A percentile compares a stretch with the other conserved stretches of the same genome.
phyloP scores from a whole-genome alignment of 306 rosid species.

The Gillenia trifoliata region DNA sequence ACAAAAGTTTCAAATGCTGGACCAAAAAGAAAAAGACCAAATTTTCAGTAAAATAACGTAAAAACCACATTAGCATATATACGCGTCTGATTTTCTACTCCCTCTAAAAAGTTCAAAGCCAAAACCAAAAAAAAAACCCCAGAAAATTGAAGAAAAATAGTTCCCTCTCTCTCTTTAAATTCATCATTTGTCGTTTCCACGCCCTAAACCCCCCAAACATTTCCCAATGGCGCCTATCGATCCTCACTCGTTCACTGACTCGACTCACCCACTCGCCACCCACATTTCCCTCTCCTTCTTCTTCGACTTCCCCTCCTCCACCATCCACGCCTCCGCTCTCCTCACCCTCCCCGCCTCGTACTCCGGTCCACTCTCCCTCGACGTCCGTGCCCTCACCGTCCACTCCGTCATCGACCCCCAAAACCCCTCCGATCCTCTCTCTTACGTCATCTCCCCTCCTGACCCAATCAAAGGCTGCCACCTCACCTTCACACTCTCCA shows the following conservation, averaged over 20 bases:
- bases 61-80: too few species aligned
- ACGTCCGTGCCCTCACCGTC: constrained; percentile 62
- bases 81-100: too few species aligned
- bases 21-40: too few species aligned
- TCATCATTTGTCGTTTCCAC: neutral
- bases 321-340: constrained; percentile 63
- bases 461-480: constrained; percentile 58
- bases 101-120: too few species aligned
- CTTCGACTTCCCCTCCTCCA: constrained; percentile 60
- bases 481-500: constrained; percentile 50
- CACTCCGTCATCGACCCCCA: constrained; percentile 46
- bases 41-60: too few species aligned
- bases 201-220: neutral
- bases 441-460: constrained; percentile 49
- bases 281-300: constrained; percentile 55
- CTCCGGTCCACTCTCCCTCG: constrained; percentile 65
- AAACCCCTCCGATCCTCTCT: constrained; percentile 23
- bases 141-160: neutral
- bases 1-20: too few species aligned
- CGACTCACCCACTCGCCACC: constrained; percentile 44
- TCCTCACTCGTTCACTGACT: constrained; percentile 88
- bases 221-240: constrained; percentile 68
- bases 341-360: constrained; percentile 45
- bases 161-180: neutral
- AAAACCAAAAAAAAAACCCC: too few species aligned